Base-by-base conservation (phyloP, 1,284 basidiomycete genomes). In the Irpex lacteus region DNA sequence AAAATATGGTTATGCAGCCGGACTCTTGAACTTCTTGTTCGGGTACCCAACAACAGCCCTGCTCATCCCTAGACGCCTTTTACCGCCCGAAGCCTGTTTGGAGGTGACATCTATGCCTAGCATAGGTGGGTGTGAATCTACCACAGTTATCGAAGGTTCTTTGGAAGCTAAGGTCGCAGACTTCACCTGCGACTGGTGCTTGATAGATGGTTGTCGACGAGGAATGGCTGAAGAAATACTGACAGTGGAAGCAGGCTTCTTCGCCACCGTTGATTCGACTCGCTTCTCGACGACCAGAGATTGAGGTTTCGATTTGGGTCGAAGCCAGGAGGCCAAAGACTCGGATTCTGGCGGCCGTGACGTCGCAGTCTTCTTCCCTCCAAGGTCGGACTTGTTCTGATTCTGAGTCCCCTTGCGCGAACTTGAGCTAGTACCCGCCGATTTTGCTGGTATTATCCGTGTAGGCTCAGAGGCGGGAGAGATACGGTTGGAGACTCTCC, bases 21-120 rank as follows among this genome's bases (percentile, higher is more conserved):
- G 84, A 18, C 77, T 71, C 72, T 86, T 88, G 79, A 88, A 88
- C 73, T 85, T 88, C 75, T 89, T 89, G 74, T 88, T 89, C 19
- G 82, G 69, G 71, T 88, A 89, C 7, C 83, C 83, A n/a, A 67
- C 73, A 7, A 72, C 73, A 5, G 74, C 72, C 66, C 82, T 77
- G 15, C 85, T 85, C 85, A 88, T 88, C 1, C 87, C 86, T 49
- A 88, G 74, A 52, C 85, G 78, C 64, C 85, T 78, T 69, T 88
- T 88, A 15, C 73, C 73, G 32, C 81, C 78, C 26, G 26, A 26
- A 19, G 66, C 67, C 32, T 68, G 55, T 47, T 69, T 67, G 34
- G 61, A 54, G 5, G 67, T 19, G 2, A 65, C 18, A 26, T 19
- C n/a, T 49, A 50, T 38, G 19, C 2, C 18, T n/a, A 21, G n/a